Evolutionary conservation across 805 yeast species (phyloP).

Genomic region (Candida coquimbonensis): DNA sequence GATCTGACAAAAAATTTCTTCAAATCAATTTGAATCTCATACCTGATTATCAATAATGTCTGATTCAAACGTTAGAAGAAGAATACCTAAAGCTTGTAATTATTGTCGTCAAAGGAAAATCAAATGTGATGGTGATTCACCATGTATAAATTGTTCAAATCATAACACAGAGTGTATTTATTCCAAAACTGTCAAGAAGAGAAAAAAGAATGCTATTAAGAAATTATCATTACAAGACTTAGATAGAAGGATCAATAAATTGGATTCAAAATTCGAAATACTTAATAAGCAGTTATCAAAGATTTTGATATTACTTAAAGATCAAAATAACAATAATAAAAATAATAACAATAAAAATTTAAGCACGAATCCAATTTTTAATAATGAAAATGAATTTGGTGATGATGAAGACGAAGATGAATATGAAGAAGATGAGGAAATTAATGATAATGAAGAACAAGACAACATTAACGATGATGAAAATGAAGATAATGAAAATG

Average conservation of each 20-base stretch:
- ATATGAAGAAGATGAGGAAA: not conserved
- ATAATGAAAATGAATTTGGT: not conserved
- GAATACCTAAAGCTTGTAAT: constrained; percentile 34
- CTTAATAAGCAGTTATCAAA: constrained; percentile 10
- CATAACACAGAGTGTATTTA: constrained; percentile 79
- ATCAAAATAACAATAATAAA: not conserved
- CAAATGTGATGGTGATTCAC: constrained; percentile 30
- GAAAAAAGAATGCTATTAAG: constrained; percentile 13
- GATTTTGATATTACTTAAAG: constrained; percentile 11
- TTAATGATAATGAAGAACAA: not conserved
- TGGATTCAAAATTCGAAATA: constrained; percentile 13
- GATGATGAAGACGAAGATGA: not conserved
- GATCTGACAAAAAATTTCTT: not conserved
- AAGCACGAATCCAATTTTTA: not conserved
- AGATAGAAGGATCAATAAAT: constrained; percentile 16
- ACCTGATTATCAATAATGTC: not conserved
- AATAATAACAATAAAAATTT: not conserved
- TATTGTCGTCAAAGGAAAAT: constrained; percentile 36
- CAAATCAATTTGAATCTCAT: not conserved
- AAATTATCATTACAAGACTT: constrained; percentile 19
- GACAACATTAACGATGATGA: not conserved
- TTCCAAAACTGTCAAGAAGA: constrained; percentile 21
- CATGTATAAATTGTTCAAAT: constrained; percentile 80
- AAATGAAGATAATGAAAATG: not conserved
- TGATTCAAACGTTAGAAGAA: constrained; percentile 16